Percentiles rank a stretch among this genome's conserved stretches.
These are phyloP conservation scores for Globisporangium iwayamae DNA, from an alignment of 352 stramenopile genomes.

Conservation along the genomic window DNA sequence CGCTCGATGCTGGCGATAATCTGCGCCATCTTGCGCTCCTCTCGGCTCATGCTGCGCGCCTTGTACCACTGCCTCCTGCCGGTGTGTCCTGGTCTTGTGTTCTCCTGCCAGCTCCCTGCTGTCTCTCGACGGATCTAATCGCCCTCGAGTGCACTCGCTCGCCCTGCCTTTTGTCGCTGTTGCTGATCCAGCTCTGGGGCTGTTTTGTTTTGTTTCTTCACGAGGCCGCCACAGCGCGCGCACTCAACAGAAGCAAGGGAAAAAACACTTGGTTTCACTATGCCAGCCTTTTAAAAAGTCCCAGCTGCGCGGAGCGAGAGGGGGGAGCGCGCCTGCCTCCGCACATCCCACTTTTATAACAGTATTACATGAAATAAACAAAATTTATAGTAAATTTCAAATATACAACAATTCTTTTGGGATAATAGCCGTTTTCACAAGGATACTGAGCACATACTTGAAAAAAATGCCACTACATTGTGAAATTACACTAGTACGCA, in stretches of 20 bases:
- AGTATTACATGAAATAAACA: background rate
- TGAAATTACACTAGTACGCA: background rate
- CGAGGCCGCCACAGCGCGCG: background rate
- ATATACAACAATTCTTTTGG: background rate
- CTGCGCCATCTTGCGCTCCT: slow-evolving; percentile 78
- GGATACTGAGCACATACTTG: background rate
- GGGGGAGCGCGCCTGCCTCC: background rate
- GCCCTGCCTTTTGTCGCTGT: background rate
- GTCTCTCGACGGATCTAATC: background rate
- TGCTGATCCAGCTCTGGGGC: background rate
- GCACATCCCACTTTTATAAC: background rate
- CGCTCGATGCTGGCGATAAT: slow-evolving; percentile 78
- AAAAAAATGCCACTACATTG: background rate
- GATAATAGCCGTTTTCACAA: no score
- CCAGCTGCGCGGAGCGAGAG: slow-evolving; percentile 2
- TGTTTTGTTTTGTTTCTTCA: slow-evolving; percentile 1
- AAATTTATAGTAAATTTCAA: background rate
- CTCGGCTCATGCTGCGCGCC: slow-evolving; percentile 47
- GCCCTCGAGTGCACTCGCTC: background rate
- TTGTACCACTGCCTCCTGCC: background rate
- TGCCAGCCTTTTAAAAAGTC: background rate
- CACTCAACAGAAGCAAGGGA: background rate
- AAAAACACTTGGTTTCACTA: slow-evolving; percentile 6
- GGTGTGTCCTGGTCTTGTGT: background rate
- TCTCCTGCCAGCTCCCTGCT: background rate